Evolutionary conservation across 352 stramenopile species (phyloP), one percentile per base, ranked within the genome.

Genomic region (Aphanomyces stellatus): DNA sequence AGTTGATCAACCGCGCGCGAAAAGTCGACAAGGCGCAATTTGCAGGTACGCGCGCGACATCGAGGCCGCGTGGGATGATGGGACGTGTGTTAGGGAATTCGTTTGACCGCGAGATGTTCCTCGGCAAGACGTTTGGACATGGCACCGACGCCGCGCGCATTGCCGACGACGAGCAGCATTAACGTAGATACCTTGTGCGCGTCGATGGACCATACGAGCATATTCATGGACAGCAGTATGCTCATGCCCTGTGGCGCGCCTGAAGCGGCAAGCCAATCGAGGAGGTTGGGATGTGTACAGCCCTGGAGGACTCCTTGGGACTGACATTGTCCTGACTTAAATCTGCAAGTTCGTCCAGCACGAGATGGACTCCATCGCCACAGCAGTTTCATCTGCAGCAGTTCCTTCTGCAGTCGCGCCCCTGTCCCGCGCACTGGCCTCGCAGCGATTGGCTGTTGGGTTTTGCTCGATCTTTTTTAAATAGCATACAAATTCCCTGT

Each of bases 21-120:
- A 93, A 95, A 60, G 86, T 95, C 15, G 84, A 95, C 72, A 95
- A 95, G 65, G 84, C 84, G 19, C 80, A 91, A 40, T 95, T 95
- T 51, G 56, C 87, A 41, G 34, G 51, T 62, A 53, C 30, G 60
- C 33, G 6, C 7, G 37, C 8, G 8, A 43, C 8, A 43, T 22
- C 8, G 42, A 5, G 42, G 19, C 8, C 13, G 25, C 42, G 42
- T 27, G 6, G 42, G 8, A 51, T n/a, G n/a, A n/a, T n/a, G n/a
- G 13, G 40, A 48, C 40, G n/a, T 48, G 40, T 13, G 40, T 2
- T 1, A 2, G 84, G 82, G 30, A 95, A 72, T 60, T 82, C 90
- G 41, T 95, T 95, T 57, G 86, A 95, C 68, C 88, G 86, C 53
- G 80, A 89, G 53, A 84, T 93, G 62, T 87, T 95, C 31, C 53